Base-by-base conservation (phyloP, 305 asterid genomes). In the Solanum hybrid region DNA sequence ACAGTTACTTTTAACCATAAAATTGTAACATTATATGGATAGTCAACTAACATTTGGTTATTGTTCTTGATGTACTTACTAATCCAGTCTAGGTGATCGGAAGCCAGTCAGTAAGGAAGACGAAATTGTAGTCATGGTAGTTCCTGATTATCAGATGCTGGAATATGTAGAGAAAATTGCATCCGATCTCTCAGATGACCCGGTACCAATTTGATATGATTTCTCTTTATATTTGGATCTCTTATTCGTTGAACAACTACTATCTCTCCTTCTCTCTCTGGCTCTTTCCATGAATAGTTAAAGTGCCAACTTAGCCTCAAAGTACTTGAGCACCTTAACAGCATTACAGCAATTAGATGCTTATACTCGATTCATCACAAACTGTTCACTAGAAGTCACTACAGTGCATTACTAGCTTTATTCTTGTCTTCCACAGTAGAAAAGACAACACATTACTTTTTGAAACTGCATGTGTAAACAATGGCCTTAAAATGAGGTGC, bases 81-180 rank as follows among this genome's bases (percentile, higher is more conserved):
- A 87, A 91, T 90, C 96, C 76, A 97, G 99, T 92, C 91, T 97
- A 92, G 98, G 99, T 90, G 99, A 97, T 92, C 93, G 98, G 84
- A 95, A 96, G 93, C 98, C 99, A 76, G 98, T 97, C 81, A 93
- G 73, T 39, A 90, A 85, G 90, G 98, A 96, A 89, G 99, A 97
- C 39, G 97, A 96, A 93, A 94, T 97, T 89, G 90, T 96, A 76
- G 98, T 97, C 92, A 94, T 97, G 98, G 97, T 96, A 89, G 98
- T 96, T 93, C 99, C 99, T 88, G 99, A 97, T 92, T 95, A 97
- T 93, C 99, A 97, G 95, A 97, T 97, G 99, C 90, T 96, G 93
- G 91, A 89, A 92, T 95, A 95, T 91, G 99, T 97, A 40, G 93
- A 95, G 91, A 94, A 91, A 93, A 95, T 96, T 92, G 98, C 98